Evolutionary conservation across 2,329 filamentous ascomycete genomes (phyloP), one percentile per base, ranked within the genome.

Genomic region (Capronia americana): DNA sequence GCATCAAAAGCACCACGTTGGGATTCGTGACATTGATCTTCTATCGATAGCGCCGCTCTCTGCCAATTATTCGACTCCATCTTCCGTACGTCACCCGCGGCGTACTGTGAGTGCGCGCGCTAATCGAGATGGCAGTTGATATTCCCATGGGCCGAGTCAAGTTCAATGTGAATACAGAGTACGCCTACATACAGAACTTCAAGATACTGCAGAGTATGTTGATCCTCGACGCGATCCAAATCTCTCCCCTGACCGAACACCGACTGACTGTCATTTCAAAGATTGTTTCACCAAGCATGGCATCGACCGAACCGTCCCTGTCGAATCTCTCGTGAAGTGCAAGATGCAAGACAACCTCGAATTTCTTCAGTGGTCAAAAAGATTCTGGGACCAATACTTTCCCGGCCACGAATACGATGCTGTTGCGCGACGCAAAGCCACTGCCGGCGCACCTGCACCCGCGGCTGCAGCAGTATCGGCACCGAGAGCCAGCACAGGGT

Each of bases 271-370:
- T 20, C 64, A 61, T 61, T 24, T 53, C 55, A 58, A 64, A 79
- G 94, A 93, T 79, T 85, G 87, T 71, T 98, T 98, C 77, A 85
- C 88, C 69, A 91, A 91, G 79, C 93, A 98, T 81, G 84, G 88
- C 71, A 86, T 99, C 82, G 93, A 98, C 75, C 93, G 93, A 78
- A 90, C 91, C 30, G 89, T 99, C 74, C 92, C 92, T 66, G 92
- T 98, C 77, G 88, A 97, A 79, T 84, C 86, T 65, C 88, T 99
- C 67, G 88, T 95, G 75, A 99, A 98, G 81, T 99, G 95, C 86
- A 97, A 97, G 85, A 99, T 99, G 94, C 95, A 99, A 86, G 95
- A 99, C 81, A 99, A 99, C 83, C 91, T 99, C 74, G 95, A 98
- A 78, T 99, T 99, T 79, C 85, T 99, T 68, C 95, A 99, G 82